A percentile compares a stretch with the other conserved stretches of the same genome.
phyloP scores from a whole-genome alignment of 805 yeast genomes.

The Pichia membranifaciens region DNA sequence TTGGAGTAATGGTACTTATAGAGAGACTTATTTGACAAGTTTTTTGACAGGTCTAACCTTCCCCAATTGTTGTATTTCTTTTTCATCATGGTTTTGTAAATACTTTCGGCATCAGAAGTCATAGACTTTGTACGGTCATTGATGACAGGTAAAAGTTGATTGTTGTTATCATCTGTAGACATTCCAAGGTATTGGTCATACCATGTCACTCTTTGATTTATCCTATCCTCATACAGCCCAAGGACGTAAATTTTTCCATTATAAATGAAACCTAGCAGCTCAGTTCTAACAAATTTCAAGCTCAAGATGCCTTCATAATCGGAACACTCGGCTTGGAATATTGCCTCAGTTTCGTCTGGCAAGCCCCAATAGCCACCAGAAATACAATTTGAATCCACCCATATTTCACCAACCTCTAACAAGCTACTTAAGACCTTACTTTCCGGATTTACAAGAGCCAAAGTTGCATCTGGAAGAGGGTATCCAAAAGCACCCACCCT shows the following conservation, averaged over 20 bases:
- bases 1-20: slow-evolving; percentile 75
- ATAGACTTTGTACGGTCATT: not conserved
- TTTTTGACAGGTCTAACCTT: slow-evolving; percentile 5
- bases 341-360: slow-evolving; percentile 59
- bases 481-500: slow-evolving; percentile 90
- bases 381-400: slow-evolving; percentile 92
- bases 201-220: slow-evolving; percentile 71
- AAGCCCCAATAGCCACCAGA: slow-evolving; percentile 86
- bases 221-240: slow-evolving; percentile 87
- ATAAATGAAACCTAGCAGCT: slow-evolving; percentile 80
- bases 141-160: not conserved
- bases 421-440: slow-evolving; percentile 66
- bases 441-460: slow-evolving; percentile 94
- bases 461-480: slow-evolving; percentile 89
- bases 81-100: slow-evolving; percentile 1
- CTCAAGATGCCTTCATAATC: slow-evolving; percentile 67
- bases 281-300: slow-evolving; percentile 82
- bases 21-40: slow-evolving; percentile 11
- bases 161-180: slow-evolving; percentile 8
- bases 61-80: slow-evolving; percentile 2
- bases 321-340: slow-evolving; percentile 76
- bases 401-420: slow-evolving; percentile 87
- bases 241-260: slow-evolving; percentile 84
- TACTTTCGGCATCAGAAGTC: slow-evolving; percentile 3
- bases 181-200: slow-evolving; percentile 41